phyloP scores from a whole-genome alignment of 768 basidiomycete genomes.

The Scleroderma bovista region DNA sequence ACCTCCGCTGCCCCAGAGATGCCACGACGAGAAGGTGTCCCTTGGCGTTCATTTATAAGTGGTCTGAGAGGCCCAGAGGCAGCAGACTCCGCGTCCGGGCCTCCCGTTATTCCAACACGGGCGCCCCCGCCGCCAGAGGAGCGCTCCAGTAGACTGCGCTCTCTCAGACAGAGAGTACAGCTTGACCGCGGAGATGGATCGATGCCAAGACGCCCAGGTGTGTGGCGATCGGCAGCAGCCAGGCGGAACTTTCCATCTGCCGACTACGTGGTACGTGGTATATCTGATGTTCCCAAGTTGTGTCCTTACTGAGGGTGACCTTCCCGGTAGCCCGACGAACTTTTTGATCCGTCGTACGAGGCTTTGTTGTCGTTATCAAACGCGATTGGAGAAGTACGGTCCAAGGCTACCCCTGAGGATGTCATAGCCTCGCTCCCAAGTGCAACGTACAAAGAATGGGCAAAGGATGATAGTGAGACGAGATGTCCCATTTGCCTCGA shows the following conservation, averaged over 20 bases:
- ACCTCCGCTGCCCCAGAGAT: neutral
- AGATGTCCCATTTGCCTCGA: constrained; percentile 84
- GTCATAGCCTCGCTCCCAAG: constrained; percentile 56
- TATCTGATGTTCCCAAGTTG: constrained; percentile 1
- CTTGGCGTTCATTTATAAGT: constrained; percentile 19
- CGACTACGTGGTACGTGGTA: constrained; percentile 47
- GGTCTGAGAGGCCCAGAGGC: constrained; percentile 9
- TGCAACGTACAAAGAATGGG: constrained; percentile 65
- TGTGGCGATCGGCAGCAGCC: constrained; percentile 18
- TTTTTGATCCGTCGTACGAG: constrained; percentile 75
- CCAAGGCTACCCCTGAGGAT: constrained; percentile 56
- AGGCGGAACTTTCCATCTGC: constrained; percentile 25
- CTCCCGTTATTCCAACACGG: neutral
- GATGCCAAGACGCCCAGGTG: constrained; percentile 16
- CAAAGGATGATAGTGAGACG: constrained; percentile 55
- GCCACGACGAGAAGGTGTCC: constrained; percentile 10
- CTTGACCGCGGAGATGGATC: constrained; percentile 19
- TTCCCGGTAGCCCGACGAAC: constrained; percentile 56
- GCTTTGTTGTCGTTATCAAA: constrained; percentile 52
- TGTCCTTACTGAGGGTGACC: constrained; percentile 4
- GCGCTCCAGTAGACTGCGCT: constrained; percentile 18
- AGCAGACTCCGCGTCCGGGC: neutral
- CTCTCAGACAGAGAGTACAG: constrained; percentile 24
- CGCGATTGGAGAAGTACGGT: constrained; percentile 62
- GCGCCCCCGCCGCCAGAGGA: constrained; percentile 8